Conservation (phyloP, 1,139 yeast genomes). For the Sugiyamaella xylanicola region DNA sequence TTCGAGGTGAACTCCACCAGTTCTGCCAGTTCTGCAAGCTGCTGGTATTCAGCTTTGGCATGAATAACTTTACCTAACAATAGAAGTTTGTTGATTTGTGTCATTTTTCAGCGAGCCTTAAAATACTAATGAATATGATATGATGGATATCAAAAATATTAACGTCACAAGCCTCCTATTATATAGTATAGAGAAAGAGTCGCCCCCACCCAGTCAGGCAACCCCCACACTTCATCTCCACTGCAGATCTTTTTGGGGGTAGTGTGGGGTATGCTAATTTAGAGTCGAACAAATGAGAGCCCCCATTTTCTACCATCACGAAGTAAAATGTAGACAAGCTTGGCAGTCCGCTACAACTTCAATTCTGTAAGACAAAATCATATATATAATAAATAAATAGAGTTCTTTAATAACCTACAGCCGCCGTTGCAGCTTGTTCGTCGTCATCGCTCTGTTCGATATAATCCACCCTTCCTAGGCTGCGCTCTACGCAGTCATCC, state of each 20-base stretch:
- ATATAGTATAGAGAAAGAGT: neutral
- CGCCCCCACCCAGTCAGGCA: conserved; percentile 1
- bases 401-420: conserved; percentile 6
- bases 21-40: conserved; percentile 35
- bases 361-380: neutral
- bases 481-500: conserved; percentile 32
- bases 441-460: conserved; percentile 20
- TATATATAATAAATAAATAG: conserved; percentile 3
- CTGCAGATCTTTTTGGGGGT: conserved; percentile 7
- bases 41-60: conserved; percentile 33
- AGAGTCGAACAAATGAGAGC: too few species aligned
- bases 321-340: too few species aligned
- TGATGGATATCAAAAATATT: too few species aligned
- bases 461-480: conserved; percentile 30
- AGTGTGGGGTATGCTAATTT: conserved; percentile 3
- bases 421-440: conserved; percentile 5
- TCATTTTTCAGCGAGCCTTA: too few species aligned
- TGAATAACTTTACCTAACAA: conserved; percentile 33
- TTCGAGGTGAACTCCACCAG: conserved; percentile 26
- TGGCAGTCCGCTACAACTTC: too few species aligned
- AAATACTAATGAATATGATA: too few species aligned
- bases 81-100: conserved; percentile 26
- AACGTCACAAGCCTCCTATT: neutral
- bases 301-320: too few species aligned
- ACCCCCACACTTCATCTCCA: neutral